A percentile compares a stretch with the other conserved stretches of the same genome.
Evolutionary conservation across 2,329 filamentous ascomycete genomes (phyloP).

Genomic region (Apiospora sp.): DNA sequence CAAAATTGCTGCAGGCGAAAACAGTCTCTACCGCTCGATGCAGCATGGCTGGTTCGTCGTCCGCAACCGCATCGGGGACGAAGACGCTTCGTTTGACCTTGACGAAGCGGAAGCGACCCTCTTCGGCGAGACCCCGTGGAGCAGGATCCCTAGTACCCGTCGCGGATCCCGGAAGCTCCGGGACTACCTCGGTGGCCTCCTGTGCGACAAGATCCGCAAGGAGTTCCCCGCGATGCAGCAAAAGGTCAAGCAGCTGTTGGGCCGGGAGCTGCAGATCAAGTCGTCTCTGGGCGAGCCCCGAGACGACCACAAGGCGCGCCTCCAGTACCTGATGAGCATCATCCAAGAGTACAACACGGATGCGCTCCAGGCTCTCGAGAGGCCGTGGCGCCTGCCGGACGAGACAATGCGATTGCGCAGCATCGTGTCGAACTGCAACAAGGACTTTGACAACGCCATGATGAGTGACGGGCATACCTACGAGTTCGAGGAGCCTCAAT

Average conservation of each 20-base stretch:
- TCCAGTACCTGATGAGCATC: conserved; percentile 38
- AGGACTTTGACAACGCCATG: conserved; percentile 9
- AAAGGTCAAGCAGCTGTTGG: conserved; percentile 35
- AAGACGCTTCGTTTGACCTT: conserved; percentile 38
- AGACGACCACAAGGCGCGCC: conserved; percentile 33
- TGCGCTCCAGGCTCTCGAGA: conserved; percentile 33
- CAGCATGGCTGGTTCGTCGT: conserved; percentile 47
- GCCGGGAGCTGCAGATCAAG: conserved; percentile 27
- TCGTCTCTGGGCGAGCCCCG: conserved; percentile 39
- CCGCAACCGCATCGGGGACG: conserved; percentile 41
- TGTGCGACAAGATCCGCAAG: conserved; percentile 36
- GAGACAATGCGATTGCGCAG: conserved; percentile 38
- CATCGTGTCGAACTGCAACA: conserved; percentile 28
- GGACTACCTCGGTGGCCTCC: conserved; percentile 39
- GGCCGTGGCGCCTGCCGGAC: conserved; percentile 35
- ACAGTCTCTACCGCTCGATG: conserved; percentile 20
- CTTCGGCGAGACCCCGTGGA: conserved; percentile 42
- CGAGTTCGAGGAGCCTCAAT: conserved; percentile 7
- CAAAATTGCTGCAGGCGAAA: conserved; percentile 27
- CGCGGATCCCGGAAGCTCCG: conserved; percentile 43
- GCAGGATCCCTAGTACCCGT: conserved; percentile 33
- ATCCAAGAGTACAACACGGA: conserved; percentile 36
- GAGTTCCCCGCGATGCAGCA: conserved; percentile 37
- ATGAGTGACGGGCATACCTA: conserved; percentile 18
- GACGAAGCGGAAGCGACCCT: conserved; percentile 38